Evolutionary conservation across 1,284 basidiomycete genomes (phyloP).

Genomic region (Erythrobasidium hasegawianum): DNA sequence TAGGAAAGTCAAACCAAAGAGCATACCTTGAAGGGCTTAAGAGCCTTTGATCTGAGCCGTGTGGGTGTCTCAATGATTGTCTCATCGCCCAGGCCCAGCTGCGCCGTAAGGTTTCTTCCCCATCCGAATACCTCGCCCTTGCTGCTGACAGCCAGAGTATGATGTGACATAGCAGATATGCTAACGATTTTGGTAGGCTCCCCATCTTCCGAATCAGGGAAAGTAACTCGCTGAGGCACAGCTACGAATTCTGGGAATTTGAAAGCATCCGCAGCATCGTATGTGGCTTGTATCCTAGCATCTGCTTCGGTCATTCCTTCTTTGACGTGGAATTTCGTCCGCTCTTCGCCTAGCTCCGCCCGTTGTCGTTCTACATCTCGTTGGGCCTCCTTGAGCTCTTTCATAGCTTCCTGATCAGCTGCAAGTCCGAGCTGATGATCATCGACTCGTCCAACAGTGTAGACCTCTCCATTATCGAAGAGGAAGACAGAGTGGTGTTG

Average conservation of each 20-base stretch:
- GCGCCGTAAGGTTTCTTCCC: slow-evolving; percentile 38
- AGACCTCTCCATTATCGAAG: slow-evolving; percentile 75
- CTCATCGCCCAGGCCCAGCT: slow-evolving; percentile 42
- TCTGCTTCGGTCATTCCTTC: background rate
- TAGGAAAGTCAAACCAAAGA: too few relatives aligned
- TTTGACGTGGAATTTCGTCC: background rate
- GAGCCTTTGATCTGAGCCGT: slow-evolving; percentile 36
- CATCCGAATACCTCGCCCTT: slow-evolving; percentile 40
- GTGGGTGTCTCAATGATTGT: slow-evolving; percentile 39
- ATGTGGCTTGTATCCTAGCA: background rate
- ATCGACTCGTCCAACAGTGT: slow-evolving; percentile 72
- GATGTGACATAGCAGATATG: slow-evolving; percentile 11
- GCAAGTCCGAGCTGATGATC: slow-evolving; percentile 71
- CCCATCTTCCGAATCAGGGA: slow-evolving; percentile 22
- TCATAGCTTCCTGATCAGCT: slow-evolving; percentile 59
- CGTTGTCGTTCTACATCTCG: slow-evolving; percentile 41
- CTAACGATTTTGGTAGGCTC: slow-evolving; percentile 19
- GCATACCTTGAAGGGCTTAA: slow-evolving; percentile 37
- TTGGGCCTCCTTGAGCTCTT: slow-evolving; percentile 50
- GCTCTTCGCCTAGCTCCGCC: background rate
- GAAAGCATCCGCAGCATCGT: background rate
- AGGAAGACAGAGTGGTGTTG: slow-evolving; percentile 85
- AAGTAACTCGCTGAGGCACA: slow-evolving; percentile 14
- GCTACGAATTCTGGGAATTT: slow-evolving; percentile 6
- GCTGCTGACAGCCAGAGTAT: slow-evolving; percentile 17